Base-by-base conservation (phyloP, 257 asterid species). In the Petrea volubilis region DNA sequence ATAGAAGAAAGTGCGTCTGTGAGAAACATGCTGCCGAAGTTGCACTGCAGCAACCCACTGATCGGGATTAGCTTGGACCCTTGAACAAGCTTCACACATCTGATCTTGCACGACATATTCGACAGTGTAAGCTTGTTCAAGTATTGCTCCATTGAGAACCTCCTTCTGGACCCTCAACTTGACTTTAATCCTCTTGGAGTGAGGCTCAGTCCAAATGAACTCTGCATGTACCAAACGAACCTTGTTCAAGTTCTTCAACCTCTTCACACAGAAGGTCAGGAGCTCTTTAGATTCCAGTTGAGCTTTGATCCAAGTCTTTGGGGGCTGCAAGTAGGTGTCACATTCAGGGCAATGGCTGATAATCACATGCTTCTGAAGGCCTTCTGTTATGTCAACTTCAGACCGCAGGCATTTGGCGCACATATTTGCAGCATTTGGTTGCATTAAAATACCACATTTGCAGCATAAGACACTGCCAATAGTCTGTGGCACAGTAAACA, bases 31-130 rank as follows among this genome's bases (percentile, higher is more conserved):
- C 65, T 83, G 91, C 33, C 91, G 68, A 31, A 83, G 74, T 18
- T 86, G 91, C 44, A 86, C 91, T 0, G 83, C 85, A 46, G 88
- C 88, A 6, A 86, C 80, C 91, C 91, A 86, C 53, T 83, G 88
- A 70, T 86, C 91, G 9, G 91, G 91, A 62, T 86, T 86, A 25
- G 82, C 87, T 21, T 74, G 79, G 51, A 74, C 83, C 74, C 78
- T 74, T 3, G 85, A 60, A 72, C 91, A 86, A 68, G 81, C 52
- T 46, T 83, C 88, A 36, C 91, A 86, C 84, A 86, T 61, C 70
- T 83, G 89, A 46, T 79, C 88, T 55, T 81, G 84, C 34, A 83
- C 88, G 4, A 76, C 80, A 49, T 74, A 86, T 74, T 86, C 89
- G 1, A 77, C 82, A 0, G 64, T 67, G 52, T 60, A 81, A 17